Conservation (phyloP, 345 rosid species). For the Gossypium anomalum region DNA sequence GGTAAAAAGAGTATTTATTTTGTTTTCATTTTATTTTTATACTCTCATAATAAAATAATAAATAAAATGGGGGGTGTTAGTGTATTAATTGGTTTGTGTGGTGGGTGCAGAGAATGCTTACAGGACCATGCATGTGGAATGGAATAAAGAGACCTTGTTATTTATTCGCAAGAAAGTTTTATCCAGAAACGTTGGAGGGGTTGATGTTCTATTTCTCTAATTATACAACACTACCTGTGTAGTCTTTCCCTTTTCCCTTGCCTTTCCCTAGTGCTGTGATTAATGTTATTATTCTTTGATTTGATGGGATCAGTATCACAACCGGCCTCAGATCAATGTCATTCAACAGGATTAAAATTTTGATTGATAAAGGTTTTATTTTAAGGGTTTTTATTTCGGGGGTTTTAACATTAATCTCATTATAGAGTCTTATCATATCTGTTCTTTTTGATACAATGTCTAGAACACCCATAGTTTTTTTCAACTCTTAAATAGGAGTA, state of each 20-base stretch:
- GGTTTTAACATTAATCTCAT: too few relatives aligned
- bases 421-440: too few relatives aligned
- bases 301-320: not conserved
- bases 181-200: constrained; percentile 49
- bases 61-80: too few relatives aligned
- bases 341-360: constrained; percentile 3
- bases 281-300: too few relatives aligned
- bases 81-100: too few relatives aligned
- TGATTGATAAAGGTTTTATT: not conserved
- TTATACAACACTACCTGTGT: constrained; percentile 27
- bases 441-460: accelerated
- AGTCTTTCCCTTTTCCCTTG: not conserved
- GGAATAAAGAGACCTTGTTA: constrained; percentile 66
- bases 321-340: not conserved
- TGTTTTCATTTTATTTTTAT: not conserved
- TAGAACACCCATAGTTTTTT: accelerated
- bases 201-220: constrained; percentile 51
- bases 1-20: not conserved
- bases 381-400: too few relatives aligned
- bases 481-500: too few relatives aligned
- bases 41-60: not conserved
- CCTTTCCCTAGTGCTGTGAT: too few relatives aligned
- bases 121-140: constrained; percentile 56
- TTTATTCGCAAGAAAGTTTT: constrained; percentile 63
- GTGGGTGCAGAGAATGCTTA: constrained; percentile 32